phyloP scores from a whole-genome alignment of 2,329 filamentous ascomycete species.

The Sporothrix pseudoabietina region DNA sequence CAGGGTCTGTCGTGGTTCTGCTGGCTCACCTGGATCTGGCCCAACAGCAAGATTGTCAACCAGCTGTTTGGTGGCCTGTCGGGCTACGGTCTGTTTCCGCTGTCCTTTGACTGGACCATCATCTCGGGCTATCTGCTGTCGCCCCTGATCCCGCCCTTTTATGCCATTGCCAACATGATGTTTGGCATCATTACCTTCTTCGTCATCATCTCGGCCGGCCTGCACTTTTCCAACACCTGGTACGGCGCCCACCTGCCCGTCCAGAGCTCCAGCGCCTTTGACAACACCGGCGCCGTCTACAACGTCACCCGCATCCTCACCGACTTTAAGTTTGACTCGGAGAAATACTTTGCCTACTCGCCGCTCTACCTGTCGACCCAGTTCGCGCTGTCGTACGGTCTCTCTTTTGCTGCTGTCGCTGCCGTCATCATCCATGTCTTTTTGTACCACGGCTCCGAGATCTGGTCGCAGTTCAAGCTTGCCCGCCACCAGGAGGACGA shows the following conservation, averaged over 20 bases:
- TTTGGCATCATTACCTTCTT: conserved; percentile 58
- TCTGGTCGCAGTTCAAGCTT: conserved; percentile 57
- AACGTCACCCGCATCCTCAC: conserved; percentile 63
- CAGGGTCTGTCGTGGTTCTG: conserved; percentile 51
- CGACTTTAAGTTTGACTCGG: conserved; percentile 60
- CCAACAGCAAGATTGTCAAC: conserved; percentile 50
- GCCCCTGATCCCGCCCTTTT: conserved; percentile 55
- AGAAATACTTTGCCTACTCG: conserved; percentile 64
- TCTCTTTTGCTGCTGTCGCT: conserved; percentile 60
- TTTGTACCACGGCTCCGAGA: conserved; percentile 58
- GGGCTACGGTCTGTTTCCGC: conserved; percentile 44
- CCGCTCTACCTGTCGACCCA: conserved; percentile 66
- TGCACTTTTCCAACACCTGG: conserved; percentile 61
- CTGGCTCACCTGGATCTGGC: conserved; percentile 52
- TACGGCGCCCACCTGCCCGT: conserved; percentile 64
- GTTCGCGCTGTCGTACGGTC: conserved; percentile 61
- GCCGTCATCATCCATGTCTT: conserved; percentile 60
- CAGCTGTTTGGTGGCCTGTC: conserved; percentile 50
- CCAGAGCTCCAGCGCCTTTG: conserved; percentile 61
- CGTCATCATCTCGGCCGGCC: conserved; percentile 58
- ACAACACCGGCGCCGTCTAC: conserved; percentile 64
- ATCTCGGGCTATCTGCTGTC: conserved; percentile 54
- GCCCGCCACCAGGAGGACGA: conserved; percentile 61
- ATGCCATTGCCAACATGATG: conserved; percentile 60
- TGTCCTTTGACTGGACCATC: conserved; percentile 46